phyloP scores from a whole-genome alignment of 305 asterid genomes.

The Fraxinus latifolia region DNA sequence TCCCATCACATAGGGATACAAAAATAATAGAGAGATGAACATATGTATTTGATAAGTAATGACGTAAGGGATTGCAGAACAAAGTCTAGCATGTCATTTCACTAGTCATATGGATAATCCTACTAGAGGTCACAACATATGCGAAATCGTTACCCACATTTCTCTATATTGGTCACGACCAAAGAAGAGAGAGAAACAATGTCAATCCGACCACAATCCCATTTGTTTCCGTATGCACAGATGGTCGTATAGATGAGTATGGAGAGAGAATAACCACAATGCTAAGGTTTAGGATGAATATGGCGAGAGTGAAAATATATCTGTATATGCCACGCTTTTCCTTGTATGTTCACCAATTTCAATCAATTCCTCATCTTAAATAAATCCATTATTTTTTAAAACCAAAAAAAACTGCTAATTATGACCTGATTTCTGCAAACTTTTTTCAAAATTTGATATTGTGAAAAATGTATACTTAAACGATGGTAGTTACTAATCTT shows the following conservation, averaged over 20 bases:
- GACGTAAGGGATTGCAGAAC: no score
- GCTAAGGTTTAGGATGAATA: not conserved
- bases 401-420: not conserved
- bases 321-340: not conserved
- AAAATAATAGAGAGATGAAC: no score
- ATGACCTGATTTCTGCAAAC: not conserved
- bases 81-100: not conserved
- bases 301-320: not conserved
- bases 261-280: not conserved
- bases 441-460: not conserved
- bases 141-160: not conserved
- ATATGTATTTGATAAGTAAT: no score
- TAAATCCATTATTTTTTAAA: not conserved
- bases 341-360: not conserved
- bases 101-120: not conserved
- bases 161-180: not conserved
- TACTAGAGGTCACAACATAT: not conserved
- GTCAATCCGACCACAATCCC: not conserved
- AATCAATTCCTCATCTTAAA: not conserved
- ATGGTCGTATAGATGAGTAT: not conserved
- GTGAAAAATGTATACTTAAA: not conserved
- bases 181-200: not conserved
- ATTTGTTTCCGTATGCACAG: not conserved
- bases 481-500: not conserved
- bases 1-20: not conserved